Conservation (phyloP, 768 basidiomycete species). For the Suillus sp. region DNA sequence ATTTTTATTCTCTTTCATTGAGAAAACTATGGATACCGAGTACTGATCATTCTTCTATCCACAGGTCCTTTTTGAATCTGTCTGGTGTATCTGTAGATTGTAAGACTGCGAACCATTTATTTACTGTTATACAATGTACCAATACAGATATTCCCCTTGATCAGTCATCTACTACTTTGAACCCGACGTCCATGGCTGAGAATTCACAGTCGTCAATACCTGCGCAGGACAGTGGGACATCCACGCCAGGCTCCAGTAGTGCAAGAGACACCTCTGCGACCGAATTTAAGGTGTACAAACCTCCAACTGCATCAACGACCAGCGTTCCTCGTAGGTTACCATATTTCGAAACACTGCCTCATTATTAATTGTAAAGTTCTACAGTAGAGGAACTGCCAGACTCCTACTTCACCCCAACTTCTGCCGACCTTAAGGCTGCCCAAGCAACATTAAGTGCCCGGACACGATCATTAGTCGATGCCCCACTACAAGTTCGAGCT, state of each 20-base stretch:
- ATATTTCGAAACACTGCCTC: conserved; percentile 4
- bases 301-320: conserved; percentile 35
- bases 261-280: not conserved
- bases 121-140: conserved; percentile 17
- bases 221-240: not conserved
- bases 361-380: conserved; percentile 13
- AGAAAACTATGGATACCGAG: not conserved
- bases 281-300: conserved; percentile 53
- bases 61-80: not conserved
- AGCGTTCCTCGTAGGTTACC: conserved; percentile 37
- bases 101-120: conserved; percentile 11
- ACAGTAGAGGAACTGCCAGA: conserved; percentile 61
- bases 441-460: conserved; percentile 65
- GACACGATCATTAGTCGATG: conserved; percentile 62
- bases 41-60: not conserved
- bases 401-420: conserved; percentile 71
- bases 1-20: conserved; percentile 25
- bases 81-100: conserved; percentile 9
- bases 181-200: conserved; percentile 26
- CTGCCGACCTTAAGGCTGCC: conserved; percentile 68
- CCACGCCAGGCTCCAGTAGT: not conserved
- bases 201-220: conserved; percentile 16
- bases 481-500: conserved; percentile 68
- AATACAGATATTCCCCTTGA: conserved; percentile 19
- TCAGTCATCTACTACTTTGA: conserved; percentile 19